Evolutionary conservation across 1,139 yeast genomes (phyloP), one percentile per base, ranked within the genome.

Genomic region (Nematodospora anomalae): DNA sequence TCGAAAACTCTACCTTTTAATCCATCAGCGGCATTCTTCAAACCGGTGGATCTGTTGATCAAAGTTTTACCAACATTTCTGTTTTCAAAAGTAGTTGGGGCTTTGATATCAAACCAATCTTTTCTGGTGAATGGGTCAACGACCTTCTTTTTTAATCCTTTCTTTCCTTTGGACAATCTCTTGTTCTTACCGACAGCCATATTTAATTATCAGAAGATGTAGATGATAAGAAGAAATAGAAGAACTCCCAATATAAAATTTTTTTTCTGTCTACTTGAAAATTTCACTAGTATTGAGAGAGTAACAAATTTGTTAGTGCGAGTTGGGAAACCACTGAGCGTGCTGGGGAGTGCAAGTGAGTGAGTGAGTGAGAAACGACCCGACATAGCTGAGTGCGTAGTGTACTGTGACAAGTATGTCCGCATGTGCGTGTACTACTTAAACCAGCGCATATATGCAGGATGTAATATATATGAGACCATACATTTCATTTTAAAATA

Each of bases 161-260:
- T 71, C 64, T 70, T 71, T 50, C 76, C 76, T 63, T 69, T 70
- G 58, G 76, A 70, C 55, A 71, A 67, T 70, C 76, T 71, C 68
- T 71, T 71, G 61, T 71, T 71, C 58, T 71, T 71, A 54, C 76
- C 76, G 54, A 71, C 76, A 63, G 76, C 76, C 76, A 71, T 71
- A 49, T 44, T 37, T 32, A 28, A 20, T 29, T 30, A 43, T 18
- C 21, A 18, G 21, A 18, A 18, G 21, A 18, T 18, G 21, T 18
- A 18, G 21, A 6, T 18, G 21, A 18, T 18, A 18, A 18, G 21
- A 18, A 18, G 21, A 18, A 18, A 18, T 18, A 35, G 34, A 31
- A 37, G 31, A 35, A 29, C 30, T 27, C 28, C 30, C 24, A 18
- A 21, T 30, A 32, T 34, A 37, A 35, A 31, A 24, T 26, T 37